These are phyloP conservation scores for Globisporangium parvum DNA, from an alignment of 352 stramenopile genomes.

Conservation along the genomic window DNA sequence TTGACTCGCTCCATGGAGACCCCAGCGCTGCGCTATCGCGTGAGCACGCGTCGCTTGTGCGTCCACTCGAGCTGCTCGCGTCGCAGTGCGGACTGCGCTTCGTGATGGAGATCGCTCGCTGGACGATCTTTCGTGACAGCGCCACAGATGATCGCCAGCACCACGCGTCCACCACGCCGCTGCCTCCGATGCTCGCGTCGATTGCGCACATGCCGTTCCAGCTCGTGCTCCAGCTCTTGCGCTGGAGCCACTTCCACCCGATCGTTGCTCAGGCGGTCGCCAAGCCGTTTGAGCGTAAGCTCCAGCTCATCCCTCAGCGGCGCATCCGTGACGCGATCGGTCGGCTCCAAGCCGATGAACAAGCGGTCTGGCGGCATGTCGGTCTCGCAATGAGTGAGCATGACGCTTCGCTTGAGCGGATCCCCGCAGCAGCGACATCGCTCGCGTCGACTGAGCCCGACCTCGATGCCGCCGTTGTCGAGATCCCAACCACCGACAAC, in stretches of 20 bases:
- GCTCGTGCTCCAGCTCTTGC: constrained; percentile 50
- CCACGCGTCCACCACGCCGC: not conserved
- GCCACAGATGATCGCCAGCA: not conserved
- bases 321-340: constrained; percentile 32
- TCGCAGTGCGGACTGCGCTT: constrained; percentile 51
- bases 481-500: not conserved
- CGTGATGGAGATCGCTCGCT: constrained; percentile 42
- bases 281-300: constrained; percentile 45
- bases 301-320: constrained; percentile 35
- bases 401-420: not conserved
- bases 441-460: not conserved
- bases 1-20: constrained; percentile 4
- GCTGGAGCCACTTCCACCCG: constrained; percentile 72
- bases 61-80: constrained; percentile 32
- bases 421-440: not conserved
- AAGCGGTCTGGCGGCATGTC: constrained; percentile 25
- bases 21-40: too few species aligned
- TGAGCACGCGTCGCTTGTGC: not conserved
- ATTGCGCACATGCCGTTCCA: constrained; percentile 61
- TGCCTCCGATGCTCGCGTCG: constrained; percentile 26
- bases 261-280: constrained; percentile 23
- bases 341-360: constrained; percentile 19
- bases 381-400: not conserved
- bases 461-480: not conserved
- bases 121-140: constrained; percentile 6